phyloP scores from a whole-genome alignment of 257 asterid genomes.

The Jacaranda copaia region DNA sequence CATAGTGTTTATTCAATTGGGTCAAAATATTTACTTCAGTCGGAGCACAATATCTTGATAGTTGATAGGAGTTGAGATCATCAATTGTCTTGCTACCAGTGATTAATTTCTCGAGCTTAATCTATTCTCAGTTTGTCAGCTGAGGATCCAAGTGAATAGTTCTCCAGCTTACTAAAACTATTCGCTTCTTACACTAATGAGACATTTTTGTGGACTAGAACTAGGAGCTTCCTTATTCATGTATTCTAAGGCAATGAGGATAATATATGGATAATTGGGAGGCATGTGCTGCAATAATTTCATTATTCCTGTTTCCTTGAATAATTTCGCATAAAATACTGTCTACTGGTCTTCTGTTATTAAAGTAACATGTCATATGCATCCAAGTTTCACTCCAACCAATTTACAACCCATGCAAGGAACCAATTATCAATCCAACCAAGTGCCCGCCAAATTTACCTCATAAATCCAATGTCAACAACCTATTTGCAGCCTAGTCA shows the following conservation, averaged over 20 bases:
- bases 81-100: background rate
- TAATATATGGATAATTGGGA: background rate
- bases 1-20: background rate
- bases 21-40: background rate
- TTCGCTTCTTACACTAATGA: background rate
- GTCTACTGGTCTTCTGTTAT: background rate
- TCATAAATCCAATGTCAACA: background rate
- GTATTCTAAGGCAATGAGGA: background rate
- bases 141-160: background rate
- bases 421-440: background rate
- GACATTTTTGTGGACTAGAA: background rate
- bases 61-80: background rate
- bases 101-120: background rate
- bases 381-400: background rate
- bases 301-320: background rate
- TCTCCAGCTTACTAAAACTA: background rate
- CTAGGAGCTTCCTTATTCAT: background rate
- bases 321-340: slow-evolving; percentile 1
- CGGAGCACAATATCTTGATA: background rate
- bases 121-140: background rate
- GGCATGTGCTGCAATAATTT: background rate
- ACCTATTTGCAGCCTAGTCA: background rate
- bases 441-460: background rate
- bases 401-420: background rate
- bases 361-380: background rate